A percentile compares a stretch with the other conserved stretches of the same genome.
phyloP scores from a whole-genome alignment of 176 grass and related monocot genomes.

The Metroxylon sagu region DNA sequence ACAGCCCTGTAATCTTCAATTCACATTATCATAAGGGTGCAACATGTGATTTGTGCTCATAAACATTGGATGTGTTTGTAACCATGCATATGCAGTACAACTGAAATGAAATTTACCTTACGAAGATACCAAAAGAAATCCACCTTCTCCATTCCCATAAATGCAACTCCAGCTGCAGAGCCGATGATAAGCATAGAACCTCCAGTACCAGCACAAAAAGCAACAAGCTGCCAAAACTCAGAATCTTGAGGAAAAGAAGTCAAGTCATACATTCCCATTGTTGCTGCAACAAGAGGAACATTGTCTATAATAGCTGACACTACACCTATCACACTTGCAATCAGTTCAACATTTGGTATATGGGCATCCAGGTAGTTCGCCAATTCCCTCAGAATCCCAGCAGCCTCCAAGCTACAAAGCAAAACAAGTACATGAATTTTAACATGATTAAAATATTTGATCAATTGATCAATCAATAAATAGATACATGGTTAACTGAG shows the following conservation, averaged over 20 bases:
- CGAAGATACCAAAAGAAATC: slow-evolving; percentile 99
- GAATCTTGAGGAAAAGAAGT: slow-evolving; percentile 84
- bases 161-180: slow-evolving; percentile 91
- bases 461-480: no score
- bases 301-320: slow-evolving; percentile 91
- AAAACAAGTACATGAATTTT: not conserved
- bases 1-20: no score
- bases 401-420: slow-evolving; percentile 74
- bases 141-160: slow-evolving; percentile 98
- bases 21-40: no score
- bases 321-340: slow-evolving; percentile 79
- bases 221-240: slow-evolving; percentile 90
- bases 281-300: slow-evolving; percentile 92
- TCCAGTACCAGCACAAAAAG: slow-evolving; percentile 89
- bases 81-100: no score
- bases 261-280: slow-evolving; percentile 95
- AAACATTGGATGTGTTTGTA: no score
- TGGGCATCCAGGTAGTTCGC: slow-evolving; percentile 88
- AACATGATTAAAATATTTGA: no score
- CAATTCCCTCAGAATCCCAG: slow-evolving; percentile 78
- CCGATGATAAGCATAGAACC: slow-evolving; percentile 98
- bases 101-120: slow-evolving; percentile 47
- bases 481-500: not conserved
- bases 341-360: slow-evolving; percentile 64
- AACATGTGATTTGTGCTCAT: no score